A percentile compares a stretch with the other conserved stretches of the same genome.
These are phyloP conservation scores for Thielaviopsis punctulata DNA, from an alignment of 2,329 filamentous ascomycete genomes.

Conservation along the genomic window DNA sequence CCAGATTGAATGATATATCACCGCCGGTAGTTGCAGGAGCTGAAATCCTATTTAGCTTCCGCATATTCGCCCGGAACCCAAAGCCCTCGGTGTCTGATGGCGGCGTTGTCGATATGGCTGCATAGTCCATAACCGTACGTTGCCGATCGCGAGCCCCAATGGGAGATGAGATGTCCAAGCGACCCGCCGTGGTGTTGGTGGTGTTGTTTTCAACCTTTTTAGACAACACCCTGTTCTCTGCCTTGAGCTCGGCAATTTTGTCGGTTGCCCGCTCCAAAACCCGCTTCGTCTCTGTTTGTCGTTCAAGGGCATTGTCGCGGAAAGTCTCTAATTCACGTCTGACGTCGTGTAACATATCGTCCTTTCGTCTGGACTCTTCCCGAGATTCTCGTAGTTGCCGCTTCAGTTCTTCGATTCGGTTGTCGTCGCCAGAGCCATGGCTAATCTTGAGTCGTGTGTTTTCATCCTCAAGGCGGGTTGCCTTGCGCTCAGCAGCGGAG, in stretches of 20 bases:
- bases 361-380: conserved; percentile 29
- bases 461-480: conserved; percentile 22
- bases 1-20: neutral
- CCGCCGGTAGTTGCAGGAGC: neutral
- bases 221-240: conserved; percentile 28
- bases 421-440: conserved; percentile 5
- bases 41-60: neutral
- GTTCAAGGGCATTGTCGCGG: conserved; percentile 34
- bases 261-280: conserved; percentile 39
- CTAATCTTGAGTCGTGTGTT: conserved; percentile 17
- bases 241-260: conserved; percentile 38
- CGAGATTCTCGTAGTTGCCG: conserved; percentile 25
- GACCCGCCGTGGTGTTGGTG: neutral
- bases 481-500: conserved; percentile 28
- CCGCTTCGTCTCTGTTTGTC: conserved; percentile 36
- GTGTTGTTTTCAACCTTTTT: neutral
- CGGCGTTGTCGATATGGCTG: neutral
- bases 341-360: conserved; percentile 31
- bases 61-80: neutral
- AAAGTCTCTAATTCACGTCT: conserved; percentile 36
- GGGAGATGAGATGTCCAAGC: neutral
- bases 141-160: neutral
- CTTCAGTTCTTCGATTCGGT: conserved; percentile 4
- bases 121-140: neutral
- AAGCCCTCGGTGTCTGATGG: neutral